Conservation (phyloP, 352 stramenopile species). For the Globisporangium acanthophoron region DNA sequence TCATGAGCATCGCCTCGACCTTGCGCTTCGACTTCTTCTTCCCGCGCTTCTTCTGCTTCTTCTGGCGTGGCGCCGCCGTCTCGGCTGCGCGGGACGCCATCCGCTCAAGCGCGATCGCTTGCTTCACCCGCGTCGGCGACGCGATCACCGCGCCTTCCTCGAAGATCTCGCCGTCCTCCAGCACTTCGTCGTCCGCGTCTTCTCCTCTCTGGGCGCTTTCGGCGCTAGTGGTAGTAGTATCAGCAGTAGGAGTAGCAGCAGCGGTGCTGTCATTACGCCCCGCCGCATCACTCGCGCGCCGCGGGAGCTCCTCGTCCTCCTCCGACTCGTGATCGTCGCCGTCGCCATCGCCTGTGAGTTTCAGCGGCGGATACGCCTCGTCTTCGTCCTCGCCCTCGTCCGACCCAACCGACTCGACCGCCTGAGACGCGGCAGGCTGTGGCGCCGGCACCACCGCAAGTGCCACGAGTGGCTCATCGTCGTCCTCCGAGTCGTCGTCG, state of each 20-base stretch:
- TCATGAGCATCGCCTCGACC: conserved; percentile 44
- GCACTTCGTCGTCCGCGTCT: conserved; percentile 10
- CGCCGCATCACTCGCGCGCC: background rate
- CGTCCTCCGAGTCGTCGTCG: conserved; percentile 49
- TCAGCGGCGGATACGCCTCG: conserved; percentile 36
- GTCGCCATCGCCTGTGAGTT: conserved; percentile 1
- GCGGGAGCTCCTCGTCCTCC: conserved; percentile 30
- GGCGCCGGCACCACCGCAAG: background rate
- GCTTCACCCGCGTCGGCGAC: conserved; percentile 31
- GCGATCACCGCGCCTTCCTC: conserved; percentile 45
- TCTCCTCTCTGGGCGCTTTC: background rate
- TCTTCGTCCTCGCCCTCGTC: conserved; percentile 40
- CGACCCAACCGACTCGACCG: conserved; percentile 22
- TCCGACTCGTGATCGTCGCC: conserved; percentile 20
- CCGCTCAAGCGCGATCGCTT: conserved; percentile 28
- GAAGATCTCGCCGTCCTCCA: conserved; percentile 74
- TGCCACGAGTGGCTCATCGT: conserved; percentile 34
- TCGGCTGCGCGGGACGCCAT: conserved; percentile 10
- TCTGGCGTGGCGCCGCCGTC: conserved; percentile 11
- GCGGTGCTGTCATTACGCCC: too few species aligned
- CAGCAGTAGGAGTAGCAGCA: too few species aligned
- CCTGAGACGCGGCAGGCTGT: background rate
- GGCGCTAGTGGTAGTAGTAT: background rate
- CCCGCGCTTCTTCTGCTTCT: conserved; percentile 72
- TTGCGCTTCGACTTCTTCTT: conserved; percentile 80